Base-by-base conservation (phyloP, 1,284 basidiomycete species). In the Phenoliferia sp. region DNA sequence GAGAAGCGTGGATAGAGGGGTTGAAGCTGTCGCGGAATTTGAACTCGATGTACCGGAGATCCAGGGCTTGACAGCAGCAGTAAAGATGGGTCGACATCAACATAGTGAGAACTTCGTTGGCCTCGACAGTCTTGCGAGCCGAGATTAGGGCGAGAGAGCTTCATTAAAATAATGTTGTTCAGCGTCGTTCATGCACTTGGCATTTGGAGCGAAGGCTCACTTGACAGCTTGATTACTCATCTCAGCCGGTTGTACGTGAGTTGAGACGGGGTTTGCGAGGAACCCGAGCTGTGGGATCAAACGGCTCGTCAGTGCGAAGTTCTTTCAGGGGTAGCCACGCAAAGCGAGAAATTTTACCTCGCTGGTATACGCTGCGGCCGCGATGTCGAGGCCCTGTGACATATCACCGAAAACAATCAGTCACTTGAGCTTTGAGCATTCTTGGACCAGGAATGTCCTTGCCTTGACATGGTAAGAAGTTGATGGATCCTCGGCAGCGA, bases 191-290 rank as follows among this genome's bases (percentile, higher is more conserved):
- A n/a, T n/a, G n/a, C 48, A 26, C 48, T 7, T 6, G 48, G 5
- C 9, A 52, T 44, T 12, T 12, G 39, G 39, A 12, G 39, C 48
- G 48, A n/a, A n/a, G n/a, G n/a, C n/a, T n/a, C n/a, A 31, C 77
- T 89, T 90, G 76, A 92, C 84, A 54, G 89, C 87, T 78, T 92
- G 90, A 76, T 92, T 93, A 75, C 91, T 89, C 70, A 73, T 72
- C 61, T 74, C 73, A 28, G 73, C 72, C 4, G 70, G 69, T 61
- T 75, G 73, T 10, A 76, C 72, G 62, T 63, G 90, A 3, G 90
- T 91, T 15, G 88, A 88, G 1, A 94, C 90, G 0, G 92, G 90
- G 76, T 85, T 88, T 3, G 90, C 90, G 26, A 92, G 85, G 77
- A 85, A 88, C 26, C 90, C 90, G 34, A 94, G 83, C 79, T 67